Evolutionary conservation across 768 basidiomycete species (phyloP), one percentile per base, ranked within the genome.

Genomic region (Clitopilus passeckerianus): DNA sequence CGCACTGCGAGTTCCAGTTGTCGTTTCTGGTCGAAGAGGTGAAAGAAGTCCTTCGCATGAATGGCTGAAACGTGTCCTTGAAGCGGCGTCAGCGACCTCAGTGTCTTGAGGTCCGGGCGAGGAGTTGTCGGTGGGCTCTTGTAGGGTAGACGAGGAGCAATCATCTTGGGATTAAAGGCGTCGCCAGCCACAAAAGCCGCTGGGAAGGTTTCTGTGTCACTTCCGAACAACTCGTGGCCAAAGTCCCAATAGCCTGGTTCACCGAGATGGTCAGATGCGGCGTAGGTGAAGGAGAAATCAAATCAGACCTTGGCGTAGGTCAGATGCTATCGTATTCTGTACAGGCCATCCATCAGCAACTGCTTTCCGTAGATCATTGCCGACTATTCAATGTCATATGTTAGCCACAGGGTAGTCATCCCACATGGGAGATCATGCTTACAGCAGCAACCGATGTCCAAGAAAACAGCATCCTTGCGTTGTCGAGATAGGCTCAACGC

Each of bases 191-290:
- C 50, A 65, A 86, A 86, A 0, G 71, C 67, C 1, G 75, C 79
- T 0, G 82, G 79, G 67, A 81, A 84, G 0, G 77, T 71, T 53
- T 75, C 68, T 0, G 75, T 74, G 0, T 71, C 79, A 14, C 77
- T 74, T 44, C 65, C 72, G 68, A 83, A 86, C 15, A 86, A 70
- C 41, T 76, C 68, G 59, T 86, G 82, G 1, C 85, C 84, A 1
- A 81, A 69, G 6, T 80, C 73, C 83, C 83, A 85, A 61, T 81
- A 79, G 34, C 74, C 84, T 84, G 46, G 5, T 50, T 18, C 16
- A 12, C 18, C 59, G 12, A 30, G 20, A 22, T 53, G 46, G 46
- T 50, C 22, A 50, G 46, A 18, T 50, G 16, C n/a, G 18, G 16
- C 10, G 20, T 50, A 50, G 35, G 54, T 12, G 23, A 16, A 56